Evolutionary conservation across 108 stramenopile species (phyloP).

Genomic region (Stephanodiscus triporus): DNA sequence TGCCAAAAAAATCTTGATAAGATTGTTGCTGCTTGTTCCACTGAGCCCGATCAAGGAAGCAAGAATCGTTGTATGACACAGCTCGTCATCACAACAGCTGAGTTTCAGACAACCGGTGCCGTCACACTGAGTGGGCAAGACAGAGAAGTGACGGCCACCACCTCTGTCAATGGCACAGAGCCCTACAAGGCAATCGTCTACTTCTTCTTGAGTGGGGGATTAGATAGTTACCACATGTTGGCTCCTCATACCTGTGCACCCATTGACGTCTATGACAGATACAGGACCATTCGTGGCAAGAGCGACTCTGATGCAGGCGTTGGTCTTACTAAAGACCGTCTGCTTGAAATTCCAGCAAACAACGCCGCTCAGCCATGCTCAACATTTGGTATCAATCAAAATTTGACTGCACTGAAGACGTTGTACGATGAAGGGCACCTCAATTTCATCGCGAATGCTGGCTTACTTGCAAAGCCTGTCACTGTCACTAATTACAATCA

Average conservation of each 20-base stretch:
- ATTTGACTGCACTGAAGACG: conserved; percentile 30
- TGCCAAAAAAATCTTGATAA: conserved; percentile 37
- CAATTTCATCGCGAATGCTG: conserved; percentile 55
- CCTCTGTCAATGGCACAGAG: conserved; percentile 16
- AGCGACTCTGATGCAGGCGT: conserved; percentile 31
- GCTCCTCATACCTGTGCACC: conserved; percentile 52
- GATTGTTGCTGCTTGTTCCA: conserved; percentile 44
- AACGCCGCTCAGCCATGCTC: conserved; percentile 49
- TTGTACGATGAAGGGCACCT: conserved; percentile 49
- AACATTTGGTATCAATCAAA: conserved; percentile 53
- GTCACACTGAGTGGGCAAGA: conserved; percentile 31
- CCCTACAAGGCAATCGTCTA: conserved; percentile 73
- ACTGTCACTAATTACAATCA: conserved; percentile 33
- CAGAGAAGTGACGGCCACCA: conserved; percentile 11
- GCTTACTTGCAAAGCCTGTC: conserved; percentile 50
- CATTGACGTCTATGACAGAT: conserved; percentile 44
- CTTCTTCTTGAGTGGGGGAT: conserved; percentile 58
- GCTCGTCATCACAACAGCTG: conserved; percentile 51
- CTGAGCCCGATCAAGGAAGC: conserved; percentile 19
- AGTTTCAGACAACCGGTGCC: conserved; percentile 66
- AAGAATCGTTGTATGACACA: conserved; percentile 45
- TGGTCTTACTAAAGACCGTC: conserved; percentile 20
- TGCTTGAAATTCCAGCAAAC: conserved; percentile 44
- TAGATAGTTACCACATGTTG: conserved; percentile 66
- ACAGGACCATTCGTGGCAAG: conserved; percentile 48